Evolutionary conservation across 371 early-diverging fungal species (phyloP), one percentile per base, ranked within the genome.

Genomic region (Syncephalastrum contaminatum): DNA sequence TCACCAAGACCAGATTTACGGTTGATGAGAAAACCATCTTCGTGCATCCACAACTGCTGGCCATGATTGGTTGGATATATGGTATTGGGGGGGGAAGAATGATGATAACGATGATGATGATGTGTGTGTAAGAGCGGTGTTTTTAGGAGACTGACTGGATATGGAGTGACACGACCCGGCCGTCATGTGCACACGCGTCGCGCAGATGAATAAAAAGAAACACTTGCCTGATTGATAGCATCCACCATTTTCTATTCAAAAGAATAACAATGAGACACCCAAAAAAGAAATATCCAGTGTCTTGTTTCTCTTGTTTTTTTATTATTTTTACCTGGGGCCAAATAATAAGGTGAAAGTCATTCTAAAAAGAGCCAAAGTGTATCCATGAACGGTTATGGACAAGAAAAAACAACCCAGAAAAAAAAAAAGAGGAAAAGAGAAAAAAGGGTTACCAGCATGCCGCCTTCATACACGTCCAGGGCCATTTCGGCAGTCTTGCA

Each of bases 1-100:
- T 56, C 66, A 77, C 77, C 77, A 36, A 77, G 62, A 12, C 78
- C 78, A 16, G 78, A 77, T 57, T 77, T 77, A 46, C 74, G 72
- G 53, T 77, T 77, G 24, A 77, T 74, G 60, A 77, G 63, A 50
- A 77, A 77, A 0, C 78, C 78, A 53, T 74, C 73, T 61, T 77
- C 78, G 63, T 74, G 70, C 69, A 72, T 74, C 78, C 78, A 77
- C 8, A 77, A 48, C 78, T 77, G 54, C 5, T 46, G n/a, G 19
- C 18, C 36, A 20, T 45, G 13, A 45, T 16, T 20, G n/a, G 36
- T 6, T 2, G 36, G 25, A 25, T 30, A 8, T 30, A 10, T 30
- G 10, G 5, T 19, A 21, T 43, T 36, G 47, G 13, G 54, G 50
- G 48, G 4, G 19, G 13, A 13, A 41, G 16, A 41, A 8, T 45